Percentiles rank a stretch among this genome's conserved stretches.
phyloP scores from a whole-genome alignment of 1,284 basidiomycete species.

The Rhodofomes roseus region DNA sequence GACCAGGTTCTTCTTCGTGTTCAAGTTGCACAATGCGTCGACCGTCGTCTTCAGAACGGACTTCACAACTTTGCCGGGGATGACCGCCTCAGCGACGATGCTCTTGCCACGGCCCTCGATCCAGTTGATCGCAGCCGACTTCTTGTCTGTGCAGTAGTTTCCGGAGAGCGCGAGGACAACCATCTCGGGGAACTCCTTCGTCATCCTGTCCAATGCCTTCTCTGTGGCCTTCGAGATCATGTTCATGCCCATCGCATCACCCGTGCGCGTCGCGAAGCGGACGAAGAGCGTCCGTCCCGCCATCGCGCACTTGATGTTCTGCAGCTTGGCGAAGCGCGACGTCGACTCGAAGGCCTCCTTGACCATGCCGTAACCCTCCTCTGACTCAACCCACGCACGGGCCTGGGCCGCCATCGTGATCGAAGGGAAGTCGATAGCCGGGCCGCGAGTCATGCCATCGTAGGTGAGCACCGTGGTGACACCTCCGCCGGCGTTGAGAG shows the following conservation, averaged over 20 bases:
- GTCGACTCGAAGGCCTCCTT: conserved; percentile 93
- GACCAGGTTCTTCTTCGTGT: conserved; percentile 96
- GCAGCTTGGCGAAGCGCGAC: conserved; percentile 84
- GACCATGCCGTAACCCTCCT: conserved; percentile 75
- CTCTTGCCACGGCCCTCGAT: conserved; percentile 98
- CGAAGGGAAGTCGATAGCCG: conserved; percentile 93
- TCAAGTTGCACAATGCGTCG: conserved; percentile 86
- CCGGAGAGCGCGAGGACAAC: conserved; percentile 90
- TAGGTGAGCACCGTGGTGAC: conserved; percentile 91
- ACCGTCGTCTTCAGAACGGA: conserved; percentile 96
- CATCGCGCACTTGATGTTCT: conserved; percentile 80
- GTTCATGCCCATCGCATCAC: conserved; percentile 99
- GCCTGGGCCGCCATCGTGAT: conserved; percentile 80
- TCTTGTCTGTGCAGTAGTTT: conserved; percentile 99
- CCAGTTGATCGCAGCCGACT: conserved; percentile 99
- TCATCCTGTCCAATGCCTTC: conserved; percentile 85
- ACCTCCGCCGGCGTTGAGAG: conserved; percentile 93
- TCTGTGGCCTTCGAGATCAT: conserved; percentile 98
- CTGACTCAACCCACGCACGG: conserved; percentile 86
- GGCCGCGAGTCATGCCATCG: conserved; percentile 98
- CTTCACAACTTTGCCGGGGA: conserved; percentile 88
- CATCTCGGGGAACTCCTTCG: conserved; percentile 89
- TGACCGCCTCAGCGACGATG: conserved; percentile 92
- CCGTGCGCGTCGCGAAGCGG: conserved; percentile 94
- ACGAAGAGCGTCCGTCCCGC: conserved; percentile 93